These are phyloP conservation scores for Acmispon strigosus DNA, from an alignment of 306 rosid species.

Conservation along the genomic window DNA sequence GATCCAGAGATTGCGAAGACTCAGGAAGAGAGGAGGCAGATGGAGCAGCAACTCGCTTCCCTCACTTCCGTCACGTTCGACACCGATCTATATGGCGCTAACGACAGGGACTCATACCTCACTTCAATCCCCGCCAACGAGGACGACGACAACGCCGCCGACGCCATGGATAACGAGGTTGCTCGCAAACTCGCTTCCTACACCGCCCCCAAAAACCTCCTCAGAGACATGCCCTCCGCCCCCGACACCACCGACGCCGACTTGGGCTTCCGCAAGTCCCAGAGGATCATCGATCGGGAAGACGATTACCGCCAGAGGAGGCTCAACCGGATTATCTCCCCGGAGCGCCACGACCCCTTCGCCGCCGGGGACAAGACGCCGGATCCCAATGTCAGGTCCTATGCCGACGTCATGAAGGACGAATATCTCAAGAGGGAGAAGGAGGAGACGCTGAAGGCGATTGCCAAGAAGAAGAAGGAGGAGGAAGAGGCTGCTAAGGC, in stretches of 20 bases:
- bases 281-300: constrained; percentile 17
- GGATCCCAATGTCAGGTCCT: neutral
- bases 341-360: constrained; percentile 27
- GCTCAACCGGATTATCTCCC: constrained; percentile 22
- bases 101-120: constrained; percentile 10
- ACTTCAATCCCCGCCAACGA: constrained; percentile 28
- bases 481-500: constrained; percentile 21
- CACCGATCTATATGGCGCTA: constrained; percentile 31
- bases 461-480: constrained; percentile 28
- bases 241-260: neutral
- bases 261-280: neutral
- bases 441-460: constrained; percentile 14
- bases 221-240: constrained; percentile 15
- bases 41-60: constrained; percentile 34
- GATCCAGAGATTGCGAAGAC: constrained; percentile 79
- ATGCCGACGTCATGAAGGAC: constrained; percentile 23
- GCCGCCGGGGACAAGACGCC: constrained; percentile 29
- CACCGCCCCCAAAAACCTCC: constrained; percentile 14
- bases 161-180: constrained; percentile 15
- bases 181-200: constrained; percentile 13
- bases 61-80: constrained; percentile 28
- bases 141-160: constrained; percentile 13
- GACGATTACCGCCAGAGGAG: constrained; percentile 20
- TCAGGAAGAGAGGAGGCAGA: constrained; percentile 60
- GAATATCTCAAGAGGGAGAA: constrained; percentile 25